Evolutionary conservation across 192 early-diverging fungal genomes (phyloP).

Genomic region (Haplosporangium gracile): DNA sequence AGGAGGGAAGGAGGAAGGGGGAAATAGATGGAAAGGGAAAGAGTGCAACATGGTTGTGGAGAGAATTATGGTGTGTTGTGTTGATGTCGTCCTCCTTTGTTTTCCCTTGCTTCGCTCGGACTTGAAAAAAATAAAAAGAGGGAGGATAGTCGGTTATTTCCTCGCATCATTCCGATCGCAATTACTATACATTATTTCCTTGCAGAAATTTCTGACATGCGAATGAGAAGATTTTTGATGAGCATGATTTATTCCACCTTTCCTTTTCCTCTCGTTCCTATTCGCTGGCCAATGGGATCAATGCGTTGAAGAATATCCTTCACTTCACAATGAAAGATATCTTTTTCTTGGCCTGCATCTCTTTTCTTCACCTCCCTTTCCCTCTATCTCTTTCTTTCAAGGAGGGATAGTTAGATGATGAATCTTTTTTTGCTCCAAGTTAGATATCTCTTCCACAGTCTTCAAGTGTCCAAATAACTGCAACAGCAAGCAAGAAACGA

Average conservation of each 20-base stretch:
- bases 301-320: no score
- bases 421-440: not conserved
- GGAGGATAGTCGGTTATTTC: not conserved
- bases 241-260: not conserved
- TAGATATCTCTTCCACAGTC: not conserved
- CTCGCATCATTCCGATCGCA: not conserved
- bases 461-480: not conserved
- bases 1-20: not conserved
- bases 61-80: not conserved
- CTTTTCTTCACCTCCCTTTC: not conserved
- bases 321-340: no score
- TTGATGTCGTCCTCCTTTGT: not conserved
- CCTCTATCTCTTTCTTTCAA: not conserved
- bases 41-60: conserved; percentile 8
- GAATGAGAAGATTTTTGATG: not conserved
- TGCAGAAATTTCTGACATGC: not conserved
- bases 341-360: not conserved
- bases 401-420: not conserved
- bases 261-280: no score
- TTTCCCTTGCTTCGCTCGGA: not conserved
- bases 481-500: not conserved
- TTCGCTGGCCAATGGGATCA: no score
- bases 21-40: not conserved
- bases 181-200: not conserved
- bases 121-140: not conserved